Evolutionary conservation across 2,329 filamentous ascomycete genomes (phyloP).

Genomic region (Colletotrichum destructivum): DNA sequence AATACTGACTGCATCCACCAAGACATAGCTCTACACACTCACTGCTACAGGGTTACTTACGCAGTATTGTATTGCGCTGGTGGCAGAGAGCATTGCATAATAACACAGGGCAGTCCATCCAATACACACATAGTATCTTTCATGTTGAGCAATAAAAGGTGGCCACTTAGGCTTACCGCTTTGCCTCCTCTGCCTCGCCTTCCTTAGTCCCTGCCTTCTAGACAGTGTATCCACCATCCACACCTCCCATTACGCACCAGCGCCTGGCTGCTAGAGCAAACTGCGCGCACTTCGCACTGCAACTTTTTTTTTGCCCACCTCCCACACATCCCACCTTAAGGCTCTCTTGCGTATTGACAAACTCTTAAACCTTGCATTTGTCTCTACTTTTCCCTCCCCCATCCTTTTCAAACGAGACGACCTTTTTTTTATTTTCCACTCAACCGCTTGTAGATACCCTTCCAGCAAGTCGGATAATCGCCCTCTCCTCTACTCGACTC

Average conservation of each 20-base stretch:
- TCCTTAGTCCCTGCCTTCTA: not conserved
- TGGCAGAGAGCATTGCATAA: not conserved
- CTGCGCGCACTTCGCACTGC: slow-evolving; percentile 16
- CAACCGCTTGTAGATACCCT: slow-evolving; percentile 40
- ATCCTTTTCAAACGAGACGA: slow-evolving; percentile 34
- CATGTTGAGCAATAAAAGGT: slow-evolving; percentile 7
- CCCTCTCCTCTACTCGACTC: slow-evolving; percentile 13
- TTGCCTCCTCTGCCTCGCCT: slow-evolving; percentile 22
- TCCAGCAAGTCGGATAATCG: slow-evolving; percentile 39
- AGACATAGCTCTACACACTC: not conserved
- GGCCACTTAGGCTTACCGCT: slow-evolving; percentile 30
- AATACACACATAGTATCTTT: slow-evolving; percentile 6
- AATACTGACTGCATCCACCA: not conserved
- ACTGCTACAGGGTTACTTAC: not conserved
- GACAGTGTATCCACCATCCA: not conserved
- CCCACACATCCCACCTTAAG: slow-evolving; percentile 40
- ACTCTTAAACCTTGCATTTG: slow-evolving; percentile 39
- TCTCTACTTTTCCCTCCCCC: slow-evolving; percentile 26
- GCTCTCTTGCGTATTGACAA: slow-evolving; percentile 41
- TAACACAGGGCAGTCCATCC: not conserved
- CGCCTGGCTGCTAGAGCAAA: slow-evolving; percentile 14
- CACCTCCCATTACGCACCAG: slow-evolving; percentile 13
- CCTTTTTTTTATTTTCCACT: slow-evolving; percentile 20
- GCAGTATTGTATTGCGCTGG: not conserved
- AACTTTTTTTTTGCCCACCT: slow-evolving; percentile 40